Conservation (phyloP, 164 flowering plant species). For the Magnolia officinalis region DNA sequence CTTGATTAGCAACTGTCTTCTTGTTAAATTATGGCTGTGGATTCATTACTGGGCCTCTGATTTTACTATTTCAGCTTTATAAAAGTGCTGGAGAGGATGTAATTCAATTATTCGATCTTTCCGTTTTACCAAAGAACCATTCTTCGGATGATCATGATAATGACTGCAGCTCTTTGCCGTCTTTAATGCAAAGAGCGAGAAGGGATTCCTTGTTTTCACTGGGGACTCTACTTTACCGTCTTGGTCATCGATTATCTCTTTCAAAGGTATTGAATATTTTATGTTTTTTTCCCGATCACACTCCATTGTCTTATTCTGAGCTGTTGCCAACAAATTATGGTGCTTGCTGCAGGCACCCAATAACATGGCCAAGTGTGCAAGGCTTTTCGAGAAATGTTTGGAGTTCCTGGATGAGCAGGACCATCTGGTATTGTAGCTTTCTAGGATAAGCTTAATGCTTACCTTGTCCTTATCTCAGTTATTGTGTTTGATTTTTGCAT, state of each 20-base stretch:
- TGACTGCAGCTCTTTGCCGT: conserved; percentile 56
- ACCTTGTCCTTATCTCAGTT: not conserved
- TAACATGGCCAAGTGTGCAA: conserved; percentile 67
- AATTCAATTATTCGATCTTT: conserved; percentile 93
- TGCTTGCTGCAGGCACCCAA: conserved; percentile 53
- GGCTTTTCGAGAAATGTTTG: conserved; percentile 70
- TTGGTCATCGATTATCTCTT: conserved; percentile 90
- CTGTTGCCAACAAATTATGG: conserved; percentile 10
- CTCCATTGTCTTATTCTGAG: conserved; percentile 1
- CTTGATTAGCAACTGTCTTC: not conserved
- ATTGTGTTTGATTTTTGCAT: too few species aligned
- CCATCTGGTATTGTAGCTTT: conserved; percentile 56
- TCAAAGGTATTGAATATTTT: conserved; percentile 52
- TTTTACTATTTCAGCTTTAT: conserved; percentile 55
- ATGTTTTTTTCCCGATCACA: not conserved
- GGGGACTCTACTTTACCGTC: conserved; percentile 82
- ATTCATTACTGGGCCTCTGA: not conserved
- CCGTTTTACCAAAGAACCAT: conserved; percentile 64
- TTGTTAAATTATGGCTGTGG: not conserved
- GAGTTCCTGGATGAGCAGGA: conserved; percentile 82
- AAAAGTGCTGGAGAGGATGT: conserved; percentile 94
- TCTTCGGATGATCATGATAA: conserved; percentile 51
- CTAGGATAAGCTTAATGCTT: not conserved
- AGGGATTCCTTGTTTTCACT: conserved; percentile 72
- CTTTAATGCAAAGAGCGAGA: conserved; percentile 62